Base-by-base conservation (phyloP, 2,329 filamentous ascomycete species). In the Raffaelea arxii region DNA sequence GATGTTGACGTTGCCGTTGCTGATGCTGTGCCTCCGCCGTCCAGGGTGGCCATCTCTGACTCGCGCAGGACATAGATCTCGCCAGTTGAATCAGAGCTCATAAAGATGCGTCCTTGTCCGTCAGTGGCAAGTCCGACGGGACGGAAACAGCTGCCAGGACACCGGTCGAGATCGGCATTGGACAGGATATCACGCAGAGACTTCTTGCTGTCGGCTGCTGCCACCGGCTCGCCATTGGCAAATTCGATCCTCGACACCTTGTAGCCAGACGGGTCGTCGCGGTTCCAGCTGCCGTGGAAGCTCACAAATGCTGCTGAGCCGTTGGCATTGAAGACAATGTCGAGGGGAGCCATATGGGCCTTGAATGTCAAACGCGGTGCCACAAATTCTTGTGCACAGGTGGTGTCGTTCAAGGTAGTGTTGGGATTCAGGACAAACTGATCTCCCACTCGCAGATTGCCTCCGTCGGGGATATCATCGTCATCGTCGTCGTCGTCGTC, bases 331-430 rank as follows among this genome's bases (percentile, higher is more conserved):
- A 89, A 89, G 51, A 78, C 77, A 56, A 88, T 76, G 52, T 86
- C 82, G 1, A 88, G 66, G 1, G 84, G 84, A 0, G 84, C 83
- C 57, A 73, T 81, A 57, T 89, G 85, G 2, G 84, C 76, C 44
- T 70, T 62, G 55, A 75, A 74, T 4, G 76, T 77, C 24, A 88
- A 64, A 2, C 77, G 50, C 50, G 84, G 74, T 4, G 69, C 53
- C 18, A 70, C 59, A 22, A 65, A 69, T 23, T 70, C 58, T 6
- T 58, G 50, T 4, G 64, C 64, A 55, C 72, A 78, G 10, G 61
- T 56, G 4, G 61, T 57, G 57, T 77, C 72, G 25, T 65, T 70
- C 42, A 70, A 54, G 4, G 52, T 46, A 44, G 54, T 44, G 37
- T 45, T 60, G 56, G 42, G 54, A 21, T 64, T 56, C 41, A 66